Evolutionary conservation across 2,329 filamentous ascomycete species (phyloP).

Genomic region (Alternaria panax): DNA sequence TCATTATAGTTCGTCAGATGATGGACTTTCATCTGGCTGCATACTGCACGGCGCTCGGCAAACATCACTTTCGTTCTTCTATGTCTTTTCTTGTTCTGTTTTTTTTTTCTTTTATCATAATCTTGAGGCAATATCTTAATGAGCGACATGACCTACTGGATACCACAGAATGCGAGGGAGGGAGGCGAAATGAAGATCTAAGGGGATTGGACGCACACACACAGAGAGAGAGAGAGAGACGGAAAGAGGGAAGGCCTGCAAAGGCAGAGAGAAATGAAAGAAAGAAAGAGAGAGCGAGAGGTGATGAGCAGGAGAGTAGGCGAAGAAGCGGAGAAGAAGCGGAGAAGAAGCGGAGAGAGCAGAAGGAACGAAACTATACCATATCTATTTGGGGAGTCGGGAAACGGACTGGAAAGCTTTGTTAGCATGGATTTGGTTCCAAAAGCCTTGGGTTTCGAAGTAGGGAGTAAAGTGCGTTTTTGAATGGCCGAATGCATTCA

Average conservation of each 20-base stretch:
- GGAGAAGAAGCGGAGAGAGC: no score
- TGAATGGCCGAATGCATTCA: no score
- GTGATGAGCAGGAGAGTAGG: no score
- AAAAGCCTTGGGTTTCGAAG: constrained; percentile 12
- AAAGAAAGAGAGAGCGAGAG: constrained; percentile 1
- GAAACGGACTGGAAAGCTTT: constrained; percentile 22
- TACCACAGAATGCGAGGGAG: constrained; percentile 44
- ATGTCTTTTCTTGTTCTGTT: constrained; percentile 16
- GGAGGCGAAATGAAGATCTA: constrained; percentile 35
- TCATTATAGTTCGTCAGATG: constrained; percentile 38
- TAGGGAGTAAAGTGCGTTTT: constrained; percentile 22
- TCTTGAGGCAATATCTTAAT: constrained; percentile 47
- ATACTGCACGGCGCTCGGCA: constrained; percentile 52
- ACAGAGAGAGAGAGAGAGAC: constrained; percentile 3
- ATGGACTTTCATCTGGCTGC: constrained; percentile 46
- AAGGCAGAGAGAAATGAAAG: no score
- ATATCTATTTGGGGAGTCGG: constrained; percentile 33
- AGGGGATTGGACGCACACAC: constrained; percentile 25
- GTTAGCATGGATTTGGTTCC: constrained; percentile 18
- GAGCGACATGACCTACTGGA: constrained; percentile 49
- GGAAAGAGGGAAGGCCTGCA: constrained; percentile 4
- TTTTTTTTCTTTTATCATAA: constrained; percentile 29
- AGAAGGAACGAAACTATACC: constrained; percentile 39
- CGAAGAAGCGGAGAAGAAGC: no score
- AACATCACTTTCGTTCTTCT: constrained; percentile 1